Percentiles rank a stretch among this genome's conserved stretches.
phyloP scores from a whole-genome alignment of 805 yeast species.

The Lipomyces starkeyi region DNA sequence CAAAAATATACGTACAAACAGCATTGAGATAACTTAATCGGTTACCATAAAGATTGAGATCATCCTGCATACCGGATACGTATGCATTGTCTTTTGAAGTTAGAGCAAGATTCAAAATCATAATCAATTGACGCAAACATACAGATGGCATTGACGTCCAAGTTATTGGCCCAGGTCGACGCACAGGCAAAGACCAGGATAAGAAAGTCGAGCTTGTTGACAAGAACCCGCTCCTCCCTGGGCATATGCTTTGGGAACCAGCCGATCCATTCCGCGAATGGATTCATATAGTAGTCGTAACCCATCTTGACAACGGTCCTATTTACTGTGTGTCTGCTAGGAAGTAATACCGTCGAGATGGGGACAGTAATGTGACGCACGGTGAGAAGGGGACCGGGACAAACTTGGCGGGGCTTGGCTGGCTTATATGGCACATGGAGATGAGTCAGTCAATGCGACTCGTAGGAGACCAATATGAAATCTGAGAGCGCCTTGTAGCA shows the following conservation, averaged over 20 bases:
- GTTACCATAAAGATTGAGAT: constrained; percentile 62
- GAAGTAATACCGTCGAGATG: not conserved
- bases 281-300: constrained; percentile 24
- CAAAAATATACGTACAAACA: constrained; percentile 18
- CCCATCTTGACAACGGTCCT: constrained; percentile 3
- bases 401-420: too few species aligned
- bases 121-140: constrained; percentile 42
- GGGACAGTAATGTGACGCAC: not conserved
- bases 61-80: constrained; percentile 64
- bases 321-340: not conserved
- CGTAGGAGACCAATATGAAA: too few species aligned
- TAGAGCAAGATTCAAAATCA: not conserved
- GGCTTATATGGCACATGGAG: not conserved
- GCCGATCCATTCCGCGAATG: constrained; percentile 22
- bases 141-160: constrained; percentile 48
- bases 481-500: too few species aligned
- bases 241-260: constrained; percentile 23
- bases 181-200: constrained; percentile 20
- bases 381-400: too few species aligned
- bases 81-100: constrained; percentile 58
- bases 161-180: constrained; percentile 24
- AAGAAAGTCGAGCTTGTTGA: constrained; percentile 25
- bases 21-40: constrained; percentile 38
- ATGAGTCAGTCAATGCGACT: too few species aligned
- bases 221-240: constrained; percentile 27